A percentile compares a stretch with the other conserved stretches of the same genome.
Conservation (phyloP, 768 basidiomycete species). For the Collybia nuda region DNA sequence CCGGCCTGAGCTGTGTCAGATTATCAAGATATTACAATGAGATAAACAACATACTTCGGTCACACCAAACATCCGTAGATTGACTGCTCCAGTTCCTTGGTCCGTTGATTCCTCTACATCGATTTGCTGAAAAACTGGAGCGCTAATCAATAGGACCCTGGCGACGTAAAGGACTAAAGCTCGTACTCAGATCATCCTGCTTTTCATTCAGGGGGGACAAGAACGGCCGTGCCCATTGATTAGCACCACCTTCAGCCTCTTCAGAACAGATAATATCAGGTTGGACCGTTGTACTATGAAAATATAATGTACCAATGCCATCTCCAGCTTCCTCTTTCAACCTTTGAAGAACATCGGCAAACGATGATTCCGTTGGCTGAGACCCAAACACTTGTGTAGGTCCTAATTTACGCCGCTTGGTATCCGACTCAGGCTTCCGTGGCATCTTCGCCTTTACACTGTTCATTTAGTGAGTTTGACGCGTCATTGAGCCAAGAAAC, state of each 20-base stretch:
- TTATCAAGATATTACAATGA: not conserved
- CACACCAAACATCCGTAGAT: constrained; percentile 83
- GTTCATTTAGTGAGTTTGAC: constrained; percentile 13
- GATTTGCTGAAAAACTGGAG: constrained; percentile 91
- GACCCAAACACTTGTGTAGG: constrained; percentile 38
- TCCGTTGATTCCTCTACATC: constrained; percentile 75
- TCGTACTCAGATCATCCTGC: constrained; percentile 67
- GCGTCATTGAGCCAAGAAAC: constrained; percentile 8
- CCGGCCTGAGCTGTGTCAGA: constrained; percentile 52
- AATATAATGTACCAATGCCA: constrained; percentile 36
- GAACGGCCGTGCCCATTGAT: constrained; percentile 69
- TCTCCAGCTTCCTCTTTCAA: constrained; percentile 53
- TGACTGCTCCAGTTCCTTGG: constrained; percentile 37
- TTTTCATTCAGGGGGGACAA: constrained; percentile 55
- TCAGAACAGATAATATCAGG: not conserved
- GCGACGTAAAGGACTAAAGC: not conserved
- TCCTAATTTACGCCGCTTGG: constrained; percentile 56
- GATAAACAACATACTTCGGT: constrained; percentile 59
- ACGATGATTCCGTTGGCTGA: constrained; percentile 48
- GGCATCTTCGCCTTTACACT: constrained; percentile 16
- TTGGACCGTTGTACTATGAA: not conserved
- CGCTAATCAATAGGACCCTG: not conserved
- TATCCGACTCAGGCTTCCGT: constrained; percentile 34
- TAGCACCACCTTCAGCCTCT: constrained; percentile 79
- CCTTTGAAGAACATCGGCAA: constrained; percentile 62